Evolutionary conservation across 2,329 filamentous ascomycete species (phyloP).

Genomic region (Penicillium aurantiogriseum): DNA sequence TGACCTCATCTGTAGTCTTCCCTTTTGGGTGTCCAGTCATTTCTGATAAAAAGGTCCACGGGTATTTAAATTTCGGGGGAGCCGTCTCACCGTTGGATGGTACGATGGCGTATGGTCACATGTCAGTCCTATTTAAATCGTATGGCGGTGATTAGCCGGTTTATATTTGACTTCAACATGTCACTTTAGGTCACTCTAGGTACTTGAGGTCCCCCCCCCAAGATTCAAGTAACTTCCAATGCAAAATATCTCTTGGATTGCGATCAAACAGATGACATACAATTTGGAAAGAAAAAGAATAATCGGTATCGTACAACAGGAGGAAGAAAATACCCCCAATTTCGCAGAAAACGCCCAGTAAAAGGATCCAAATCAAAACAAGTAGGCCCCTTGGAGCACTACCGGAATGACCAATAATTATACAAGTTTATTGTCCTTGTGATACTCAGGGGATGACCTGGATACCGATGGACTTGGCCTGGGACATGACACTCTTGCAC

Average conservation of each 20-base stretch:
- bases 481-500: conserved; percentile 70
- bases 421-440: conserved; percentile 1
- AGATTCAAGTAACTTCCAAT: not conserved
- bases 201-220: not conserved
- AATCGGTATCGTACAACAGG: conserved; percentile 23
- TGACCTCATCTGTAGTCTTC: conserved; percentile 2
- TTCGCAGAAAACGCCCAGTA: conserved; percentile 26
- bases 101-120: not conserved
- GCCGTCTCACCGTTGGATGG: not conserved
- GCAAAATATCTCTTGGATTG: conserved; percentile 11
- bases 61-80: not conserved
- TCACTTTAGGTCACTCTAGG: not conserved
- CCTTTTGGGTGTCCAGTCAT: not conserved
- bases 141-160: not conserved
- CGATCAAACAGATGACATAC: conserved; percentile 25
- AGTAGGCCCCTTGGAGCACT: not conserved
- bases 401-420: conserved; percentile 3
- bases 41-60: not conserved
- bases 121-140: not conserved
- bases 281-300: conserved; percentile 13
- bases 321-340: conserved; percentile 9
- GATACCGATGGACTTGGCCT: conserved; percentile 74
- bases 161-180: not conserved
- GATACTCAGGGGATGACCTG: conserved; percentile 60
- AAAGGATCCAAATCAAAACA: conserved; percentile 7